These are phyloP conservation scores for Globisporangium megalacanthum DNA, from an alignment of 352 stramenopile species.

Conservation along the genomic window DNA sequence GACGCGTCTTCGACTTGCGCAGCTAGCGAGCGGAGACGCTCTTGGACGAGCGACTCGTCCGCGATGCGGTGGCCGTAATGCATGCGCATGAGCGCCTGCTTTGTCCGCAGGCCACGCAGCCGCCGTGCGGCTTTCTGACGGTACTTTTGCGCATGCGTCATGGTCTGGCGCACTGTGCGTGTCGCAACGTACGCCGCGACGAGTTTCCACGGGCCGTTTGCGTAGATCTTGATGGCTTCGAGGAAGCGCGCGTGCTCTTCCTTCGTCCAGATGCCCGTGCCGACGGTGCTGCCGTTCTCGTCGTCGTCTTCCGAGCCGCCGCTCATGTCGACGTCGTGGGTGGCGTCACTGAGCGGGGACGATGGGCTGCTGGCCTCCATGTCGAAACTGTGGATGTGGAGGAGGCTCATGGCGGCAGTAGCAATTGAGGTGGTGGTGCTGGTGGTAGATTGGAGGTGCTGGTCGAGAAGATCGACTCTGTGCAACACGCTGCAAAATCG, in stretches of 20 bases:
- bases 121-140: conserved; percentile 53
- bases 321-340: conserved; percentile 2
- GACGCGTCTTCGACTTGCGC: conserved; percentile 10
- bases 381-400: not conserved
- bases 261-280: conserved; percentile 49
- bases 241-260: conserved; percentile 69
- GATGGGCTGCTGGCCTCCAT: not conserved
- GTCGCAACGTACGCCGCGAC: conserved; percentile 61
- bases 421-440: too few species aligned
- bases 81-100: conserved; percentile 72
- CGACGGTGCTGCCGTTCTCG: conserved; percentile 14
- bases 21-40: conserved; percentile 40
- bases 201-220: conserved; percentile 61
- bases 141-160: conserved; percentile 77
- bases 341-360: not conserved
- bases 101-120: conserved; percentile 54
- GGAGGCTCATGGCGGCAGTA: conserved; percentile 7
- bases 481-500: conserved; percentile 1
- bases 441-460: not conserved
- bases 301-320: conserved; percentile 6
- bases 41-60: conserved; percentile 58
- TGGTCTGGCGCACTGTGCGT: conserved; percentile 66
- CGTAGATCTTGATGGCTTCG: conserved; percentile 67
- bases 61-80: conserved; percentile 57
- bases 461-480: conserved; percentile 9